Evolutionary conservation across 805 yeast species (phyloP), one percentile per base, ranked within the genome.

Genomic region (Candida silvicultrix): DNA sequence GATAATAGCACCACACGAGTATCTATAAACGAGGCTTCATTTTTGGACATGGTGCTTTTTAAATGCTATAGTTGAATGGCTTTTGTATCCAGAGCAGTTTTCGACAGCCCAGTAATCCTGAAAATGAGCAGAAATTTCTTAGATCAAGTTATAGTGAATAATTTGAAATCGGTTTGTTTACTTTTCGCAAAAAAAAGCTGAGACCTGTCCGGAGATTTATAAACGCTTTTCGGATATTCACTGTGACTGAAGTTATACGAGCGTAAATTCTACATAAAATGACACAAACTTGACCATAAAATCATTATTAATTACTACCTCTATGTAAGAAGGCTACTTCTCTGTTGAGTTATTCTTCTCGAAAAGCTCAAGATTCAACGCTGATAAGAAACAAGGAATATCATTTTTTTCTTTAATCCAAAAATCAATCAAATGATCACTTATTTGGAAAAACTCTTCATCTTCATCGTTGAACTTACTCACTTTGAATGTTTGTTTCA

Each of bases 341-440:
- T 21, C 15, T 10, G 10, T 29, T 37, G 23, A 22, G 22, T 43
- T 34, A n/a, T 43, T 40, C 49, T 62, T 60, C 43, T 83, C 85
- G 65, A 77, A 82, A 15, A 88, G 61, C 58, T 78, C 83, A 45
- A 89, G 66, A 38, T 80, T 85, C 49, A 89, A 65, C 1, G 90
- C 88, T 47, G 90, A 81, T 45, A 89, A 66, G 52, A 89, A 83
- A 51, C 95, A 84, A 0, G 94, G 85, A 15, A 87, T 77, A 53
- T 85, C 88, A 25, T 74, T 75, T 51, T 80, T 77, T 38, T 84
- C 84, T 38, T 71, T 69, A 2, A 85, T 77, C 89, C 94, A 87
- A 47, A 76, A 75, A 10, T 73, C 64, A 15, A 85, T 72, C 47
- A 87, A 68, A 41, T 77, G 74, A 48, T 77, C 76, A 64, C 70